Evolutionary conservation across 1,284 basidiomycete genomes (phyloP), one percentile per base, ranked within the genome.

Genomic region (Apiotrichum brassicae): DNA sequence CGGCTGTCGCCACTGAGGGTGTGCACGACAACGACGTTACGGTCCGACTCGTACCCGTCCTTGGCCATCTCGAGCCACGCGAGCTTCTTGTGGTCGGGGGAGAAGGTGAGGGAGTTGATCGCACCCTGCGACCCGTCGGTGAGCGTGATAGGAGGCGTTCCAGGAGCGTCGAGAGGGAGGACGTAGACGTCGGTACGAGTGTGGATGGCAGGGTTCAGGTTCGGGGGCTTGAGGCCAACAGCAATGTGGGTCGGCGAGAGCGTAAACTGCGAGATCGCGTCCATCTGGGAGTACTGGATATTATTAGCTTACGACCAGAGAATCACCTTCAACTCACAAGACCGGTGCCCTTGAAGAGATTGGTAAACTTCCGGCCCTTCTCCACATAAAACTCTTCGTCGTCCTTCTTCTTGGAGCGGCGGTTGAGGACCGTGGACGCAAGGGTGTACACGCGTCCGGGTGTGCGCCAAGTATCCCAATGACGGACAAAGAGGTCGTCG

Each of bases 401-500:
- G 44, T 78, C 76, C 7, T 32, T 19, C 28, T 30, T 30, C 28
- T 30, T 30, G 14, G 91, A 71, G 23, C 48, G 47, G 9, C 28
- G 28, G 28, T 30, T 30, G 11, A 30, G 28, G 11, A 14, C 14
- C 28, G 57, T 57, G 22, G 56, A 30, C 7, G 64, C 68, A 8
- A 71, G 37, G 1, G 66, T 71, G 60, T 64, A 66, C 22, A 80
- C 73, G 48, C 78, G 79, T 64, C 88, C 91, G 9, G 82, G 82
- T 2, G 80, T 81, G 34, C 79, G 76, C 88, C 89, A 94, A 4
- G 81, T 83, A 71, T 93, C 90, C 91, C 91, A 95, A 58, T 94
- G 89, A 22, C 90, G 78, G 34, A 82, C 83, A 64, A 81, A 88
- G 2, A 80, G 78, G 42, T 79, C 75, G 59, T 94, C 88, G 65